These are phyloP conservation scores for Bacidia gigantensis DNA, from an alignment of 495 filamentous ascomycete species.

Conservation along the genomic window DNA sequence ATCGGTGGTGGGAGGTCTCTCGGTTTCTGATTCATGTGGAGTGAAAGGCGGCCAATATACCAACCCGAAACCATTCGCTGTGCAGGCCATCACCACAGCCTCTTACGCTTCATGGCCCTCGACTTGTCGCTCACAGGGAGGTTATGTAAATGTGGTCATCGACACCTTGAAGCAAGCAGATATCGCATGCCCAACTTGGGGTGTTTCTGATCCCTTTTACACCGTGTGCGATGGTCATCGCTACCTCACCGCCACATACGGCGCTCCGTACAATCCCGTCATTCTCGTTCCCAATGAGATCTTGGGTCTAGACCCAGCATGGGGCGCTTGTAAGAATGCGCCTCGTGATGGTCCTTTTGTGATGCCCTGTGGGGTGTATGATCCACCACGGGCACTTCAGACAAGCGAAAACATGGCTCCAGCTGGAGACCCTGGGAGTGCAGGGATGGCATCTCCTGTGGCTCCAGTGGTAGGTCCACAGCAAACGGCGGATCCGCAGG, in stretches of 20 bases:
- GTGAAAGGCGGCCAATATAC: slow-evolving; percentile 1
- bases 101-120: slow-evolving; percentile 12
- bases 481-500: background rate
- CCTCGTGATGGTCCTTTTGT: slow-evolving; percentile 7
- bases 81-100: slow-evolving; percentile 11
- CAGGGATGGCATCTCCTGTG: background rate
- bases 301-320: slow-evolving; percentile 6
- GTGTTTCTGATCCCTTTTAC: slow-evolving; percentile 7
- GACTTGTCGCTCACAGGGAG: slow-evolving; percentile 8
- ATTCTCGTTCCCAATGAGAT: slow-evolving; percentile 11
- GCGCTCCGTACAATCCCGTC: slow-evolving; percentile 9
- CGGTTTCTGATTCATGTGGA: slow-evolving; percentile 11
- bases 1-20: slow-evolving; percentile 9
- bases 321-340: slow-evolving; percentile 6
- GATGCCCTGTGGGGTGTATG: slow-evolving; percentile 14
- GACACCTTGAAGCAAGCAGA: slow-evolving; percentile 10
- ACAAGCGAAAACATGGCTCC: background rate
- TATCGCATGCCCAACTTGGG: slow-evolving; percentile 13
- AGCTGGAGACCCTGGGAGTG: background rate
- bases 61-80: slow-evolving; percentile 10
- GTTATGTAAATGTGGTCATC: slow-evolving; percentile 3
- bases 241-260: slow-evolving; percentile 11
- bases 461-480: background rate
- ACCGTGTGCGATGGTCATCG: slow-evolving; percentile 7
- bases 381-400: slow-evolving; percentile 10